Conservation (phyloP, 805 yeast genomes). For the Kuraishia floccosa region DNA sequence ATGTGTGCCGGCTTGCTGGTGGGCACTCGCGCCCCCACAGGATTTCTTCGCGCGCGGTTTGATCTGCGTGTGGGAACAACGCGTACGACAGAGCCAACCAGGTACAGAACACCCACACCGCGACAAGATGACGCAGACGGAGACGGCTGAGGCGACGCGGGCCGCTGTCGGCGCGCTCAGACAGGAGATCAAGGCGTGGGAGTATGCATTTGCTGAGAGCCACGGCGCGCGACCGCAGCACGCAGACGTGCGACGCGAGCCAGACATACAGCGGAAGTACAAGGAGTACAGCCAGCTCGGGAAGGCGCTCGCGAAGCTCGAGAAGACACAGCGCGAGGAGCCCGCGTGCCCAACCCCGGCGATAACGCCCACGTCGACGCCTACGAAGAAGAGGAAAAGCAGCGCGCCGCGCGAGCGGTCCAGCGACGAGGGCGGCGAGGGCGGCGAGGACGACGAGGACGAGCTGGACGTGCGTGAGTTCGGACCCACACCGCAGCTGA, state of each 20-base stretch:
- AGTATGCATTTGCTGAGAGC: conserved; percentile 24
- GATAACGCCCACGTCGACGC: too few species aligned
- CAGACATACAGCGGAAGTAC: conserved; percentile 19
- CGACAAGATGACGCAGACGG: background rate
- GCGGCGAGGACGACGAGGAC: background rate
- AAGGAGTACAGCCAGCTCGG: conserved; percentile 14
- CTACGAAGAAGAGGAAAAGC: too few species aligned
- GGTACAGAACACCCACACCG: background rate
- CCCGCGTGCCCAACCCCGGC: too few species aligned
- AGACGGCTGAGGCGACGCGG: background rate
- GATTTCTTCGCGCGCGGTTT: background rate
- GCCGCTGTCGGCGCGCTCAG: conserved; percentile 14
- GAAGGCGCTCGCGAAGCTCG: conserved; percentile 1
- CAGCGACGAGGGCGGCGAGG: background rate
- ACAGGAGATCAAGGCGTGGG: conserved; percentile 42
- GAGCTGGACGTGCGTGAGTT: conserved; percentile 16
- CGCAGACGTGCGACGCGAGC: conserved; percentile 29
- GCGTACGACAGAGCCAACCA: background rate
- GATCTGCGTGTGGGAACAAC: background rate
- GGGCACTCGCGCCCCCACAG: background rate
- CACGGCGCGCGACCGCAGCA: conserved; percentile 30
- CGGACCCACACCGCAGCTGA: conserved; percentile 84
- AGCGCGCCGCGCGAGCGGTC: background rate
- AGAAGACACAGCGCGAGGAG: too few species aligned
- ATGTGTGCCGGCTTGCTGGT: background rate